A percentile compares a stretch with the other conserved stretches of the same genome.
Evolutionary conservation across 83 land plant species (phyloP).

Genomic region (Picea abies): DNA sequence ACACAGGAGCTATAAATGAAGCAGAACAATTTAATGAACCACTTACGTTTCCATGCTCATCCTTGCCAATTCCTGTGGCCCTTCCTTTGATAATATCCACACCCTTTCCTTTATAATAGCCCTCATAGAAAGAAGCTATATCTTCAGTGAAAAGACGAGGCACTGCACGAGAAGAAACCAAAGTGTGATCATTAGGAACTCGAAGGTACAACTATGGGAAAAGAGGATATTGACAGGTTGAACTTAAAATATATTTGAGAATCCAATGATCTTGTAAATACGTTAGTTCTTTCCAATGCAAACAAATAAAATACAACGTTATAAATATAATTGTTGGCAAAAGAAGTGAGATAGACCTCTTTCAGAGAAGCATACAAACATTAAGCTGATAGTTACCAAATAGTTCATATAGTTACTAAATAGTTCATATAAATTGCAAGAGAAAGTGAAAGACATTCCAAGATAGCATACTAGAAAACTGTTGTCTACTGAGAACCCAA

Average conservation of each 20-base stretch:
- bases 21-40: neutral
- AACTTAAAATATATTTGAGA: neutral
- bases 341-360: neutral
- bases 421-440: too few species aligned
- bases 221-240: neutral
- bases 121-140: conserved; percentile 92
- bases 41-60: conserved; percentile 80
- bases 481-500: neutral
- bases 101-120: conserved; percentile 82
- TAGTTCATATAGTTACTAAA: too few species aligned
- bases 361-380: neutral
- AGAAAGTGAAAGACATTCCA: too few species aligned
- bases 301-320: neutral
- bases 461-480: too few species aligned
- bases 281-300: neutral
- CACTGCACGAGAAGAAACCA: conserved; percentile 49
- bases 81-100: conserved; percentile 91
- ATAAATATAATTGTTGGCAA: neutral
- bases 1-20: neutral
- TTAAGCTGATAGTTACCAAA: too few species aligned
- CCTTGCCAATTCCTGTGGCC: conserved; percentile 73
- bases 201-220: neutral
- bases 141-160: conserved; percentile 90
- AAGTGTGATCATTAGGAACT: neutral
- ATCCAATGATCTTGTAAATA: neutral